A percentile compares a stretch with the other conserved stretches of the same genome.
Evolutionary conservation across 768 basidiomycete genomes (phyloP).

Genomic region (Stropharia rugosoannulata): DNA sequence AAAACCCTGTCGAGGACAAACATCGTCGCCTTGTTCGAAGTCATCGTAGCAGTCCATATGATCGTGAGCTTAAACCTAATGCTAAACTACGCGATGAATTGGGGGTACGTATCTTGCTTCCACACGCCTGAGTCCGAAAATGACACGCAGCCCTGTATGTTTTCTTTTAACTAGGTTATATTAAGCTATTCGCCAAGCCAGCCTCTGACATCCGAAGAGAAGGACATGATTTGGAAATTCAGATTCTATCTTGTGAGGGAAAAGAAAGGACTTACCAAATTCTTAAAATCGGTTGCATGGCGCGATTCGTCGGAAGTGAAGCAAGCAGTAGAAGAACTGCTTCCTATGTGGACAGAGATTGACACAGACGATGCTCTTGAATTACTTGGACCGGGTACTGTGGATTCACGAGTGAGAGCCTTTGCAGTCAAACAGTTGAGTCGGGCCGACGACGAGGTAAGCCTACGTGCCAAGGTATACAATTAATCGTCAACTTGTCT

Average conservation of each 20-base stretch:
- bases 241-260: conserved; percentile 94
- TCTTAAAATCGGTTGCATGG: conserved; percentile 98
- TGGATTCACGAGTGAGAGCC: conserved; percentile 89
- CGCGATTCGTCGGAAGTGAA: conserved; percentile 94
- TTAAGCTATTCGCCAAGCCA: conserved; percentile 91
- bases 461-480: conserved; percentile 16
- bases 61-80: conserved; percentile 95
- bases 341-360: conserved; percentile 96
- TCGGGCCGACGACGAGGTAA: conserved; percentile 91
- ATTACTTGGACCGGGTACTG: conserved; percentile 84
- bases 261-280: conserved; percentile 94
- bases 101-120: conserved; percentile 51
- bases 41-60: conserved; percentile 92
- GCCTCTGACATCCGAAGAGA: conserved; percentile 84
- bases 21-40: conserved; percentile 92
- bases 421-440: conserved; percentile 93
- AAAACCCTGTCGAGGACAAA: conserved; percentile 98
- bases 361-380: conserved; percentile 97
- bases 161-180: conserved; percentile 60
- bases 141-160: background rate
- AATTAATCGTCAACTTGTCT: conserved; percentile 1
- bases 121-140: background rate
- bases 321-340: conserved; percentile 93
- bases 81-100: conserved; percentile 94
- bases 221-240: conserved; percentile 98